Evolutionary conservation across 768 basidiomycete genomes (phyloP).

Genomic region (Leccinum subtestaceum): DNA sequence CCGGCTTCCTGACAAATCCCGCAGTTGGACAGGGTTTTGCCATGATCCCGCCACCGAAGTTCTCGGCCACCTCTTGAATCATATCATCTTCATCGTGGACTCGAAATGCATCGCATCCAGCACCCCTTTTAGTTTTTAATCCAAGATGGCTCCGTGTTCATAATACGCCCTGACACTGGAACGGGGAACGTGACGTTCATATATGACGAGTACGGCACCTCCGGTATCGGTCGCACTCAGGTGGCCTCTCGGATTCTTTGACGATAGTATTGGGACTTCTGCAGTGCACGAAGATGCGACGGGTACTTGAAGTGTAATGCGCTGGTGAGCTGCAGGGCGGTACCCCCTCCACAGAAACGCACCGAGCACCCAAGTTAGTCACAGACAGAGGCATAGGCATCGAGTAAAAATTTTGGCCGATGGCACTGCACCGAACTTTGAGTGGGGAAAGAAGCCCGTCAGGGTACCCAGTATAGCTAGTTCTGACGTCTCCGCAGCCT

Average conservation of each 20-base stretch:
- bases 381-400: not conserved
- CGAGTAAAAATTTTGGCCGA: conserved; percentile 2
- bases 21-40: conserved; percentile 10
- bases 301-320: not conserved
- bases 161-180: not conserved
- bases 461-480: conserved; percentile 1
- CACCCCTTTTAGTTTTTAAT: not conserved
- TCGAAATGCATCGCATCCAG: not conserved
- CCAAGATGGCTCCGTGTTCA: not conserved
- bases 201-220: not conserved
- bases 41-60: not conserved
- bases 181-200: not conserved
- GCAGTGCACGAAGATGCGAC: conserved; percentile 6
- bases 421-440: conserved; percentile 19
- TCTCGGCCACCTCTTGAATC: not conserved
- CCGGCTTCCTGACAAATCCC: conserved; percentile 7
- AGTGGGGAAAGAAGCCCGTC: conserved; percentile 1
- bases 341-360: conserved; percentile 5
- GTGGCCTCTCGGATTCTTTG: conserved; percentile 11
- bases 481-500: not conserved
- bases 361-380: not conserved
- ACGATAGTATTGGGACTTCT: conserved; percentile 4
- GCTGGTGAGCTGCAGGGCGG: not conserved
- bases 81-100: not conserved
- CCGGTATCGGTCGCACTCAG: not conserved